phyloP scores from a whole-genome alignment of 1,284 basidiomycete genomes.

The Tetrapyrgos nigripes region DNA sequence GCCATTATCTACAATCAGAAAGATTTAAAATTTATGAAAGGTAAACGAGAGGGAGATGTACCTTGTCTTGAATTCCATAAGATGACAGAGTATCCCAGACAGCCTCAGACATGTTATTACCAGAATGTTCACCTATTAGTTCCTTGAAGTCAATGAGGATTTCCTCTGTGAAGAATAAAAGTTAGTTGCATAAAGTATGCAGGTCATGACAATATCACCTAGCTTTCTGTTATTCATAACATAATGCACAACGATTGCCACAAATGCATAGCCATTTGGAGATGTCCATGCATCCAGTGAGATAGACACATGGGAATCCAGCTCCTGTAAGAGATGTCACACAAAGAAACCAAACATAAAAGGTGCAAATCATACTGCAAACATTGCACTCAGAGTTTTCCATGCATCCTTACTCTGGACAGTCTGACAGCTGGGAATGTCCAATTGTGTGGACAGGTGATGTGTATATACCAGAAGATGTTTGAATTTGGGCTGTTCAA shows the following conservation, averaged over 20 bases:
- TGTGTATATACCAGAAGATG: constrained; percentile 29
- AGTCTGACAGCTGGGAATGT: constrained; percentile 19
- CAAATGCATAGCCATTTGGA: constrained; percentile 36
- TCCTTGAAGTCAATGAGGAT: constrained; percentile 1
- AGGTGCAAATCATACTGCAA: background rate
- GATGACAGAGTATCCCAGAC: background rate
- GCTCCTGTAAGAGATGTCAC: constrained; percentile 18
- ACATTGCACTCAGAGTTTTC: background rate
- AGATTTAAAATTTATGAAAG: no score
- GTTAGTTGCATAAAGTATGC: background rate
- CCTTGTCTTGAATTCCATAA: background rate
- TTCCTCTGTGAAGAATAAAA: background rate
- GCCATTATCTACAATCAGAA: constrained; percentile 7
- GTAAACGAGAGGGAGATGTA: no score
- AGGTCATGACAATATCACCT: background rate
- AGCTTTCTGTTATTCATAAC: constrained; percentile 30
- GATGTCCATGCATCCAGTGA: constrained; percentile 41
- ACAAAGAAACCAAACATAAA: background rate
- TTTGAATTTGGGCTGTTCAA: constrained; percentile 33
- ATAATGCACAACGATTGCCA: constrained; percentile 40
- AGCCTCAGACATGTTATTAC: background rate
- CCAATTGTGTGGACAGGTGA: constrained; percentile 5
- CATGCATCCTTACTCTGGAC: constrained; percentile 22
- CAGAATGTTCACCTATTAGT: constrained; percentile 3
- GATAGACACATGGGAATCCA: constrained; percentile 29